A percentile compares a stretch with the other conserved stretches of the same genome.
Evolutionary conservation across 768 basidiomycete genomes (phyloP).

Genomic region (Lactifluus pinguis): DNA sequence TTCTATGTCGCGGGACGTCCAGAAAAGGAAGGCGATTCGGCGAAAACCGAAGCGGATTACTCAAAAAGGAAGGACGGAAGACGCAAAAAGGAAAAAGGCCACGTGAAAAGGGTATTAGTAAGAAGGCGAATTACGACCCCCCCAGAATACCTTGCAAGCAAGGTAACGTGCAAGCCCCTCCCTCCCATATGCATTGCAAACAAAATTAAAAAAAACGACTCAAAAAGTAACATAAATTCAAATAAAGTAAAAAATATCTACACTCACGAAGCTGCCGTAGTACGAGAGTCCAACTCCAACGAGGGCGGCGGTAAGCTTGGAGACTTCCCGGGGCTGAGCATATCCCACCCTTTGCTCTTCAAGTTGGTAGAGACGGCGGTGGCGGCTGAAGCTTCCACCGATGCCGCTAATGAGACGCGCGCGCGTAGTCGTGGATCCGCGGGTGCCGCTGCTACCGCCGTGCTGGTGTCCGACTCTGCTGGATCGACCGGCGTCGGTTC

Average conservation of each 20-base stretch:
- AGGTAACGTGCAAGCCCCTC: too few species aligned
- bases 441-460: conserved; percentile 6
- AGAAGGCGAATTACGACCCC: too few species aligned
- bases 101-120: too few species aligned
- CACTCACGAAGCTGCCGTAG: neutral
- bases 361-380: too few species aligned
- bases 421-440: conserved; percentile 15
- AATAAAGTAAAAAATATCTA: neutral
- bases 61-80: too few species aligned
- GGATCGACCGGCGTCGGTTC: conserved; percentile 18
- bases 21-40: too few species aligned
- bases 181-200: too few species aligned
- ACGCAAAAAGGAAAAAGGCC: too few species aligned
- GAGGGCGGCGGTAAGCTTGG: neutral
- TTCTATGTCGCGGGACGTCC: too few species aligned
- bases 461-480: conserved; percentile 18
- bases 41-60: too few species aligned
- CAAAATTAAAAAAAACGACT: too few species aligned
- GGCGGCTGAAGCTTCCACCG: neutral
- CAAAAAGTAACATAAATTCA: neutral
- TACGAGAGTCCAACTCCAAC: neutral
- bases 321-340: neutral
- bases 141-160: too few species aligned
- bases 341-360: conserved; percentile 30
- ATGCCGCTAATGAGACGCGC: neutral